Percentiles rank a stretch among this genome's conserved stretches.
Evolutionary conservation across 2,329 filamentous ascomycete species (phyloP).

Genomic region (Fusarium robinianum): DNA sequence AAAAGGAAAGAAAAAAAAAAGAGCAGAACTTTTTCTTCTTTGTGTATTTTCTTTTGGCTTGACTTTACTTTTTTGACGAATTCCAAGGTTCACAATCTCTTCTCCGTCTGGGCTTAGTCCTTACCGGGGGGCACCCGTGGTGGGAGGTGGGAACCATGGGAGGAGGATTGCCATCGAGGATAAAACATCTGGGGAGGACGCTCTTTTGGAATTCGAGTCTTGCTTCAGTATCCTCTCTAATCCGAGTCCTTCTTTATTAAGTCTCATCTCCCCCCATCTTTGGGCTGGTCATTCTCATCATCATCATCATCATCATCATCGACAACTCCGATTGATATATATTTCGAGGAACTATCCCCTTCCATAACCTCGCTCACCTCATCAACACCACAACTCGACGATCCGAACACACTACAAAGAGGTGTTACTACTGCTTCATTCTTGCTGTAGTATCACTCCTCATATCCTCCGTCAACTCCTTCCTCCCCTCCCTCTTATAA

Average conservation of each 20-base stretch:
- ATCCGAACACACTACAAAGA: conserved; percentile 1
- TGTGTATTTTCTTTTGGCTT: conserved; percentile 17
- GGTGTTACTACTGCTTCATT: conserved; percentile 7
- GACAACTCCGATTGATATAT: too few species aligned
- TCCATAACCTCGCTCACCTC: background rate
- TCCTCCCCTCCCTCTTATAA: background rate
- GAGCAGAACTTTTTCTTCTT: too few species aligned
- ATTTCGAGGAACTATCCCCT: too few species aligned
- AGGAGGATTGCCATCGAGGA: conserved; percentile 26
- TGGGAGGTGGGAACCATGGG: conserved; percentile 14
- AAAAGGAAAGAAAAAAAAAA: conserved; percentile 3
- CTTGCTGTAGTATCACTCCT: conserved; percentile 3
- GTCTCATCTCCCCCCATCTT: background rate
- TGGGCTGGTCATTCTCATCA: background rate
- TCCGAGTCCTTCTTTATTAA: conserved; percentile 12
- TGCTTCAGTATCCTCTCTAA: conserved; percentile 14
- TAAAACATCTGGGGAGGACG: conserved; percentile 32
- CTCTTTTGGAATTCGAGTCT: conserved; percentile 6
- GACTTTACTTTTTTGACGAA: conserved; percentile 19
- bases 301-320: background rate
- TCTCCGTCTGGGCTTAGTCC: conserved; percentile 12
- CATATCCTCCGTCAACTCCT: conserved; percentile 1
- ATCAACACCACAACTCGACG: conserved; percentile 2
- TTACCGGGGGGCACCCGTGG: conserved; percentile 24
- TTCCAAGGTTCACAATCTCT: too few species aligned